A percentile compares a stretch with the other conserved stretches of the same genome.
Conservation (phyloP, 768 basidiomycete species). For the Mycena sanguinolenta region DNA sequence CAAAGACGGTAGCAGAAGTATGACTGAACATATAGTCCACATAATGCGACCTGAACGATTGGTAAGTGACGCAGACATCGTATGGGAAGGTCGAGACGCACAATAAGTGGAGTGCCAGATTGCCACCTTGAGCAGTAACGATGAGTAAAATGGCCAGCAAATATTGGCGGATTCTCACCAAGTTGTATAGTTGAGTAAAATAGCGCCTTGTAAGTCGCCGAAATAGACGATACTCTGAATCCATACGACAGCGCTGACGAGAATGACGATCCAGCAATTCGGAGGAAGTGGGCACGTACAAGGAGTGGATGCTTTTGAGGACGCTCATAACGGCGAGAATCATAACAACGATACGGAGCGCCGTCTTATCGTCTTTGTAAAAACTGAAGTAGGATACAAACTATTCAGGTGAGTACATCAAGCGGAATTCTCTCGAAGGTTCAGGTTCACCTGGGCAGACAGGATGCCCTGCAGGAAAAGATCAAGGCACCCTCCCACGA, state of each 20-base stretch:
- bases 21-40: conserved; percentile 48
- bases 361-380: conserved; percentile 37
- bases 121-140: too few species aligned
- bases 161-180: too few species aligned
- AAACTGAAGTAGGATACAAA: too few species aligned
- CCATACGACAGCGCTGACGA: conserved; percentile 47
- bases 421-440: too few species aligned
- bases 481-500: conserved; percentile 47
- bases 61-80: neutral
- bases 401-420: too few species aligned
- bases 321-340: conserved; percentile 44
- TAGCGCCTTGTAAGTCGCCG: conserved; percentile 45
- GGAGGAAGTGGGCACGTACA: conserved; percentile 39
- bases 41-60: conserved; percentile 44
- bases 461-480: conserved; percentile 48
- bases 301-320: conserved; percentile 48
- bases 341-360: conserved; percentile 40
- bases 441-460: conserved; percentile 45
- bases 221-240: conserved; percentile 46
- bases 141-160: too few species aligned
- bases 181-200: conserved; percentile 45
- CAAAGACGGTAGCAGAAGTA: conserved; percentile 50
- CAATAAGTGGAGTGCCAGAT: conserved; percentile 47
- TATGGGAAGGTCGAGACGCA: conserved; percentile 6
- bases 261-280: neutral